phyloP scores from a whole-genome alignment of 2,329 filamentous ascomycete species.

The Coleophoma crateriformis region DNA sequence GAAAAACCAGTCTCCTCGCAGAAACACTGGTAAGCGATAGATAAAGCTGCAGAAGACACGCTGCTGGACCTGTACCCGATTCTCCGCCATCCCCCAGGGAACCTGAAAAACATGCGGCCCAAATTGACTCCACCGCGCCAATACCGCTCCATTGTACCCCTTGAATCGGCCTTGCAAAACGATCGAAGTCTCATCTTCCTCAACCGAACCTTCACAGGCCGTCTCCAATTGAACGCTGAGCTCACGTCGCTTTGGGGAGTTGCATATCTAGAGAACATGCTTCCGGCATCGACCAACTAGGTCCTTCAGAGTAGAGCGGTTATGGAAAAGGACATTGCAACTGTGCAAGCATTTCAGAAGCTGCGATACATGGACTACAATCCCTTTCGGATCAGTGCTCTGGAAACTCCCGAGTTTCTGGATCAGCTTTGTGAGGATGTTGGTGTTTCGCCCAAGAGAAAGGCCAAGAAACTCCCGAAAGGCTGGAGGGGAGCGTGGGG shows the following conservation, averaged over 20 bases:
- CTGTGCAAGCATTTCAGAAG: conserved; percentile 2
- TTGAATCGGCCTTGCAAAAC: conserved; percentile 2
- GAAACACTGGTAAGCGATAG: conserved; percentile 5
- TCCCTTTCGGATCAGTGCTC: conserved; percentile 1
- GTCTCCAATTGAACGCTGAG: conserved; percentile 1
- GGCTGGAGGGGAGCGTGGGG: conserved; percentile 3
- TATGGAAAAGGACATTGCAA: conserved; percentile 9
- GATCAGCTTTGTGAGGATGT: conserved; percentile 4
- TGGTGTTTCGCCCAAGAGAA: conserved; percentile 8
- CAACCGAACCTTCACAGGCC: conserved; percentile 1
- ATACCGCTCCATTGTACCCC: conserved; percentile 6
- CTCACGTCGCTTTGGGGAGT: conserved; percentile 7
- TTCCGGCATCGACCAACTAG: background rate
- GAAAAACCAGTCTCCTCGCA: background rate
- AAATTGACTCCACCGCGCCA: conserved; percentile 1
- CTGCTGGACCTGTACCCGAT: conserved; percentile 3
- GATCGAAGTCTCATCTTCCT: conserved; percentile 6
- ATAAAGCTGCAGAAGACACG: background rate
- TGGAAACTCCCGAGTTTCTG: conserved; percentile 3
- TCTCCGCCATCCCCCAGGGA: conserved; percentile 4
- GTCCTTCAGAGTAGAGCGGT: background rate
- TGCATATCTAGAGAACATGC: conserved; percentile 8
- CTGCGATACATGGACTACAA: conserved; percentile 4
- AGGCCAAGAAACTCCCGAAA: conserved; percentile 1
- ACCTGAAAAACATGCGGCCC: background rate